Conservation (phyloP, 345 rosid species). For the Sisymbrium altissimum region DNA sequence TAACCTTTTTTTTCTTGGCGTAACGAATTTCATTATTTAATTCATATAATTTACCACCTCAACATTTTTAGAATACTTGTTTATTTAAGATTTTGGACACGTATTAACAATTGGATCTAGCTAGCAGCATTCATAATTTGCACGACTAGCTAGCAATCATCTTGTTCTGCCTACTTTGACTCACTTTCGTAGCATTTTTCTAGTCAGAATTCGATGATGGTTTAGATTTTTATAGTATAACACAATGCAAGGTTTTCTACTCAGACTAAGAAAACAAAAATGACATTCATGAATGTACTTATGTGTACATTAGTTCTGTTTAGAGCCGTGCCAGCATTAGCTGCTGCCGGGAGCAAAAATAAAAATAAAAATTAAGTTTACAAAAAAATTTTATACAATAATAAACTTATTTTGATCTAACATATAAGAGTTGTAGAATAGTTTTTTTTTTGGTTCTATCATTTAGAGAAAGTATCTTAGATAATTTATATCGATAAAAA, state of each 20-base stretch:
- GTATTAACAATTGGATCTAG: conserved; percentile 29
- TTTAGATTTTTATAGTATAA: background rate
- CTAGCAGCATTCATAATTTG: conserved; percentile 15
- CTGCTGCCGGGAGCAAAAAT: too few species aligned
- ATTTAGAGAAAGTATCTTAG: too few species aligned
- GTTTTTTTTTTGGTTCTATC: too few species aligned
- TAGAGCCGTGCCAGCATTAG: too few species aligned
- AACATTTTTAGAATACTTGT: conserved; percentile 8
- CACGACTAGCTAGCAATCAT: conserved; percentile 26
- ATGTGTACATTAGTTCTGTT: too few species aligned
- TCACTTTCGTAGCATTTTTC: background rate
- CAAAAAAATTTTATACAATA: too few species aligned
- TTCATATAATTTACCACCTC: conserved; percentile 16
- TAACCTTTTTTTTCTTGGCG: conserved; percentile 22
- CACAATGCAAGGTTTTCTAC: background rate
- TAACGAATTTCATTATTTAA: conserved; percentile 17
- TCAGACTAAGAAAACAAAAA: background rate
- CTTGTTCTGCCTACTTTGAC: conserved; percentile 27
- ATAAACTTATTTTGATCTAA: too few species aligned
- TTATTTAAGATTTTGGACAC: conserved; percentile 26
- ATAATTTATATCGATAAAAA: too few species aligned
- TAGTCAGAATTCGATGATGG: conserved; percentile 15
- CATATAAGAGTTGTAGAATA: too few species aligned
- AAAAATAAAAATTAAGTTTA: too few species aligned
- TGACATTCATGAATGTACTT: background rate